These are phyloP conservation scores for Mortierella polycephala DNA, from an alignment of 371 early-diverging fungal genomes.

Conservation along the genomic window DNA sequence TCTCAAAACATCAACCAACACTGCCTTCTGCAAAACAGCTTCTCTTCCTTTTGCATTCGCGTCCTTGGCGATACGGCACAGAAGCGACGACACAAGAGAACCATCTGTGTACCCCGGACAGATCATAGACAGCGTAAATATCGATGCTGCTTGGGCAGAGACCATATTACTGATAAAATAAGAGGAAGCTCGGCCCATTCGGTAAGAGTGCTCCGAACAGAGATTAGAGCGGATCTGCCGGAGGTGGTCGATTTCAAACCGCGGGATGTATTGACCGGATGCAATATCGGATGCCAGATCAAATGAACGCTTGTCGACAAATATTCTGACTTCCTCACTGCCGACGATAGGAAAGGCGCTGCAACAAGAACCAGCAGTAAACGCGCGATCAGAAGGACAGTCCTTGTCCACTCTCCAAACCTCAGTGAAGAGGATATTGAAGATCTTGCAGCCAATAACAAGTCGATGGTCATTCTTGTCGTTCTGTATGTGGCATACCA, in stretches of 20 bases:
- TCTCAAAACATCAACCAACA: slow-evolving; percentile 8
- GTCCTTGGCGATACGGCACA: slow-evolving; percentile 19
- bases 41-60: slow-evolving; percentile 14
- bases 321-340: slow-evolving; percentile 15
- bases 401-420: slow-evolving; percentile 21
- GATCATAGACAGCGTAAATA: slow-evolving; percentile 20
- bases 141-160: slow-evolving; percentile 17
- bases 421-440: slow-evolving; percentile 20
- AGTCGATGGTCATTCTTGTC: slow-evolving; percentile 20
- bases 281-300: slow-evolving; percentile 14
- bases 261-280: slow-evolving; percentile 7
- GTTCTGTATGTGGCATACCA: slow-evolving; percentile 8
- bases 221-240: slow-evolving; percentile 21
- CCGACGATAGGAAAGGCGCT: slow-evolving; percentile 16
- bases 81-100: slow-evolving; percentile 10
- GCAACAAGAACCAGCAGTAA: slow-evolving; percentile 17
- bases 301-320: slow-evolving; percentile 17
- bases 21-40: slow-evolving; percentile 14
- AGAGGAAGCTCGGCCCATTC: slow-evolving; percentile 22
- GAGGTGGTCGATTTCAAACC: slow-evolving; percentile 15
- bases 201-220: slow-evolving; percentile 17
- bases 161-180: slow-evolving; percentile 18
- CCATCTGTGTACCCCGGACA: slow-evolving; percentile 8
- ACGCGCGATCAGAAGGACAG: slow-evolving; percentile 13
- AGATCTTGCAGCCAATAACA: slow-evolving; percentile 21